Evolutionary conservation across 352 stramenopile genomes (phyloP).

Genomic region (Pythium aristosporum): DNA sequence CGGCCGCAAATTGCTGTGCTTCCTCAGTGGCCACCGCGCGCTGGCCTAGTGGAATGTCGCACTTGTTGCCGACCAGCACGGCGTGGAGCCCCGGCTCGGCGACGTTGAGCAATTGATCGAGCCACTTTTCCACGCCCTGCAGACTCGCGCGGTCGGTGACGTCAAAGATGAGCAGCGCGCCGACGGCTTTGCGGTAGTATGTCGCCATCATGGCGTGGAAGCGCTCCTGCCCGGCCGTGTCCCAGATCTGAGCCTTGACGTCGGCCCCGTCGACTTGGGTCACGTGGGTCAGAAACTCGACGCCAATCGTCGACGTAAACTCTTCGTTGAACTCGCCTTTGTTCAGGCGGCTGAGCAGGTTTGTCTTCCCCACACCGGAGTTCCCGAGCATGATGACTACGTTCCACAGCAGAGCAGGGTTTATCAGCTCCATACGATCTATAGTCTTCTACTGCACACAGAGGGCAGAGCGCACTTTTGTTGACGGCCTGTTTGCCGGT

Average conservation of each 20-base stretch:
- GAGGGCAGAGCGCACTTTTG: slow-evolving; percentile 49
- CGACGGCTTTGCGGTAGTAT: slow-evolving; percentile 84
- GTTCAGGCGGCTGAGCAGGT: slow-evolving; percentile 75
- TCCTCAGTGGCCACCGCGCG: slow-evolving; percentile 56
- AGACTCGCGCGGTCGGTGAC: slow-evolving; percentile 57
- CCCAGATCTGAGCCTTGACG: slow-evolving; percentile 89
- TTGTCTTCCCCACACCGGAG: slow-evolving; percentile 85
- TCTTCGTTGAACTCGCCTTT: slow-evolving; percentile 84
- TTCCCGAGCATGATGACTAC: slow-evolving; percentile 82
- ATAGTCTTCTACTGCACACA: background rate
- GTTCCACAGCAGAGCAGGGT: background rate
- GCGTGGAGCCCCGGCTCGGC: slow-evolving; percentile 67
- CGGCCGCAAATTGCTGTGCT: slow-evolving; percentile 60
- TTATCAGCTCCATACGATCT: too few relatives aligned
- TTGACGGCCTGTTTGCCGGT: slow-evolving; percentile 49
- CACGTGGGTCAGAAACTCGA: slow-evolving; percentile 88
- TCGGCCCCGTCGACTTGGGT: slow-evolving; percentile 62
- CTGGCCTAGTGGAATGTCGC: slow-evolving; percentile 43
- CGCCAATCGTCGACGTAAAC: slow-evolving; percentile 82
- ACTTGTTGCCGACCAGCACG: slow-evolving; percentile 78
- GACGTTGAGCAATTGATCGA: slow-evolving; percentile 72
- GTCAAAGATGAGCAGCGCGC: slow-evolving; percentile 79
- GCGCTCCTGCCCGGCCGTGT: slow-evolving; percentile 83
- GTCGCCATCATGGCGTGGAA: slow-evolving; percentile 90
- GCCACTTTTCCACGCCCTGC: slow-evolving; percentile 59